Evolutionary conservation across 805 yeast genomes (phyloP).

Genomic region (Yarrowia keelungensis): DNA sequence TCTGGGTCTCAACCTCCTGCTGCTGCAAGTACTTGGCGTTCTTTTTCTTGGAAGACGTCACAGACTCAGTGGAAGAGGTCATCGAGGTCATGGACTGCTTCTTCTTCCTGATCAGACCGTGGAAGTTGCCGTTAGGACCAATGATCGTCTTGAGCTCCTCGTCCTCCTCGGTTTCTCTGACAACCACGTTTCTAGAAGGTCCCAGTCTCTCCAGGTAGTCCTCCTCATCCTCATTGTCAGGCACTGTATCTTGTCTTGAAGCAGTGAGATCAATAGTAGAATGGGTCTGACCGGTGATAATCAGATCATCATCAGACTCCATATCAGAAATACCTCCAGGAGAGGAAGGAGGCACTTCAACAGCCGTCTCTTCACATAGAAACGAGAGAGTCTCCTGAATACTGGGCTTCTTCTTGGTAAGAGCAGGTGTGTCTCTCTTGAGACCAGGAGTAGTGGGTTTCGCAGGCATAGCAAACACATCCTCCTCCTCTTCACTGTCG

Average conservation of each 20-base stretch:
- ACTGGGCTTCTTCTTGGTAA: conserved; percentile 1
- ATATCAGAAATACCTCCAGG: neutral
- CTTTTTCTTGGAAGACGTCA: conserved; percentile 9
- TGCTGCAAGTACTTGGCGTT: conserved; percentile 17
- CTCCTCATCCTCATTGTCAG: conserved; percentile 1
- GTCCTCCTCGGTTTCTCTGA: conserved; percentile 23
- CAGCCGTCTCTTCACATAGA: conserved; percentile 23
- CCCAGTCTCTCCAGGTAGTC: conserved; percentile 28
- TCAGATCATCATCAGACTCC: conserved; percentile 26
- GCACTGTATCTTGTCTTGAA: conserved; percentile 15
- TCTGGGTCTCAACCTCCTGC: conserved; percentile 9
- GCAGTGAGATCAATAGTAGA: conserved; percentile 25
- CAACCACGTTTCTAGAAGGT: conserved; percentile 27
- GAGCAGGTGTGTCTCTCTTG: neutral
- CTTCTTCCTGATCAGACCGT: conserved; percentile 29
- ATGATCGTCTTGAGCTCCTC: conserved; percentile 32
- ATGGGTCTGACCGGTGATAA: conserved; percentile 6
- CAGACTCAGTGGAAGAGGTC: conserved; percentile 4
- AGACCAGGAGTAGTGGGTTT: conserved; percentile 21
- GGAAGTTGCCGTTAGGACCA: conserved; percentile 34
- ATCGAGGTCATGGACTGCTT: neutral
- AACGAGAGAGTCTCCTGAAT: conserved; percentile 27
- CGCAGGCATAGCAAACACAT: conserved; percentile 26
- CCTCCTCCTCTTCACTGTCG: conserved; percentile 22
- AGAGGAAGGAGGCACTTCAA: conserved; percentile 21